These are phyloP conservation scores for Russula olivacea DNA, from an alignment of 768 basidiomycete genomes.

Conservation along the genomic window DNA sequence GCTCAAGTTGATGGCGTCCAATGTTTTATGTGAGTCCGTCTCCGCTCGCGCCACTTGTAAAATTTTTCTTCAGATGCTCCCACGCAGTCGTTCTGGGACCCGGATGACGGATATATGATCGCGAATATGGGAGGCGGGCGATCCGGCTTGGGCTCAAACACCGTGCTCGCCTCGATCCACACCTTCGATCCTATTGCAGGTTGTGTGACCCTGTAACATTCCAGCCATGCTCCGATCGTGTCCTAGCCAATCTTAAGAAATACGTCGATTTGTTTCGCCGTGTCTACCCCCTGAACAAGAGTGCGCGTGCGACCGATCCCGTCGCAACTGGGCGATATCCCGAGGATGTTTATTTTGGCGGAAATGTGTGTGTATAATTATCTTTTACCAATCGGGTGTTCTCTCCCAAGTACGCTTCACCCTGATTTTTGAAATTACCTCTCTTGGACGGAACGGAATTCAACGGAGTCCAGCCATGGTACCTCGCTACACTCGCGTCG, in stretches of 20 bases:
- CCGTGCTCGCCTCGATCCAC: conserved; percentile 60
- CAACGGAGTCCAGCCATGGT: conserved; percentile 54
- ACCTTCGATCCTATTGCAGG: conserved; percentile 61
- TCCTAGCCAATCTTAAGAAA: conserved; percentile 54
- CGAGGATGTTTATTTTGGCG: conserved; percentile 64
- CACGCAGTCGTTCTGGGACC: neutral
- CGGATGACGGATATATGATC: conserved; percentile 43
- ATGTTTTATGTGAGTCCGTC: conserved; percentile 63
- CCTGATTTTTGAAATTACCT: neutral
- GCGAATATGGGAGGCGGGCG: conserved; percentile 59
- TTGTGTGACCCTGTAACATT: conserved; percentile 53
- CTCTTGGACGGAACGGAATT: neutral
- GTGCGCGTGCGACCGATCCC: conserved; percentile 54
- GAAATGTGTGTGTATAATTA: conserved; percentile 31
- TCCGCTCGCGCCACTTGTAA: neutral
- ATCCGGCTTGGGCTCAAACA: conserved; percentile 47
- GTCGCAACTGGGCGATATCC: conserved; percentile 41
- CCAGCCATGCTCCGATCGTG: conserved; percentile 53
- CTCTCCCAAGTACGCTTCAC: neutral
- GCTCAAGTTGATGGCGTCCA: conserved; percentile 42
- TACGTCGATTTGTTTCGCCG: conserved; percentile 64
- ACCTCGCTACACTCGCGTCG: conserved; percentile 65
- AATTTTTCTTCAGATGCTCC: neutral
- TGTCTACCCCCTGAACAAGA: conserved; percentile 56
- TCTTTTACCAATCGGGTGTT: neutral